Conservation (phyloP, 805 yeast species). For the Zygoascus tannicola region DNA sequence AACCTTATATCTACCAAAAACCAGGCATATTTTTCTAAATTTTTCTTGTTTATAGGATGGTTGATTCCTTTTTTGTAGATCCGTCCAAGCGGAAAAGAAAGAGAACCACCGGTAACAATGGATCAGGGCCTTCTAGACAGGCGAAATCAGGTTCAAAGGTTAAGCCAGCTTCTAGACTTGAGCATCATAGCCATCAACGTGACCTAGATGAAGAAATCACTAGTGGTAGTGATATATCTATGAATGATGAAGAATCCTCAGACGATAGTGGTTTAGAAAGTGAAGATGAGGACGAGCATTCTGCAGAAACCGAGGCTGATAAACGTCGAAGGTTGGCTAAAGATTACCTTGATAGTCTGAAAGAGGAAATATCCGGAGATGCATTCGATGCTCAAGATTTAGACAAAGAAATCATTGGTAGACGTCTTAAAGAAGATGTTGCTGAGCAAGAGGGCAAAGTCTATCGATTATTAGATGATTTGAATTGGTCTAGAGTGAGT, state of each 20-base stretch:
- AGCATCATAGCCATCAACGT: too few relatives aligned
- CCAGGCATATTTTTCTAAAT: too few relatives aligned
- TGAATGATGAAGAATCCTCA: conserved; percentile 35
- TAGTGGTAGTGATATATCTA: conserved; percentile 11
- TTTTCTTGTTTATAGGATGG: conserved; percentile 17
- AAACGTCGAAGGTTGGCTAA: conserved; percentile 90
- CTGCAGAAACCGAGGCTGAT: conserved; percentile 77
- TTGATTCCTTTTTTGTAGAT: conserved; percentile 24
- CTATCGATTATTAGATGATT: conserved; percentile 55
- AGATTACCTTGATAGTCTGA: conserved; percentile 75
- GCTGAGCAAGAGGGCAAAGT: conserved; percentile 83
- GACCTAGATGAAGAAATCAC: conserved; percentile 33
- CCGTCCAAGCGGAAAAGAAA: conserved; percentile 18
- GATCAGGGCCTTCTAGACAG: conserved; percentile 8
- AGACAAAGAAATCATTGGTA: conserved; percentile 75
- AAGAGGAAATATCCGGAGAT: conserved; percentile 39
- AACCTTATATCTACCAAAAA: background rate
- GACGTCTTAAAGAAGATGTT: conserved; percentile 76
- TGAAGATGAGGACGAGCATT: conserved; percentile 68
- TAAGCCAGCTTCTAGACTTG: conserved; percentile 1
- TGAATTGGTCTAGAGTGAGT: conserved; percentile 30
- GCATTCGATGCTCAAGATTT: conserved; percentile 81
- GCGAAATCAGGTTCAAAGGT: background rate
- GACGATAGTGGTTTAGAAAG: conserved; percentile 60
- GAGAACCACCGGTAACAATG: background rate